These are phyloP conservation scores for Entomortierella beljakovae DNA, from an alignment of 192 early-diverging fungal species.

Conservation along the genomic window DNA sequence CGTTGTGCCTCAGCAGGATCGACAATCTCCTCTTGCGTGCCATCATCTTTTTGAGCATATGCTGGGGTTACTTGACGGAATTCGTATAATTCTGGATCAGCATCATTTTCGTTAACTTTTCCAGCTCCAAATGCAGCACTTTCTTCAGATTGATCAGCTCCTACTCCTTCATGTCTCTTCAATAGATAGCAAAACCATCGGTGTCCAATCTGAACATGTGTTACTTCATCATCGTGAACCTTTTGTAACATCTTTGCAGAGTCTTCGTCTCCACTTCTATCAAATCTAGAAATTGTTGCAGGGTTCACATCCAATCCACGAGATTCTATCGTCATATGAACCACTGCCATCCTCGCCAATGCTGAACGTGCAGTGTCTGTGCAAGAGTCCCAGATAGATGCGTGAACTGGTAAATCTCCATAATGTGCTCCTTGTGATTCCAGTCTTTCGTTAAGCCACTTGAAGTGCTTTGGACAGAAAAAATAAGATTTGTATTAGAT, in stretches of 20 bases:
- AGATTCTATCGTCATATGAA: constrained; percentile 79
- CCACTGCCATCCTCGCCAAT: constrained; percentile 66
- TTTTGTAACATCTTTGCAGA: constrained; percentile 63
- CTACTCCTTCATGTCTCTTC: constrained; percentile 36
- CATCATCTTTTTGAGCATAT: constrained; percentile 29
- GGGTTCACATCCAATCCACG: constrained; percentile 79
- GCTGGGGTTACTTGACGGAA: constrained; percentile 42
- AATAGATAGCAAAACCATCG: constrained; percentile 69
- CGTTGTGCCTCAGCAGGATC: constrained; percentile 39
- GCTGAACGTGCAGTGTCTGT: constrained; percentile 61
- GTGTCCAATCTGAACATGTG: constrained; percentile 63
- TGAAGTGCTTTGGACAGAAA: constrained; percentile 61
- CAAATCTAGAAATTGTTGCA: constrained; percentile 69
- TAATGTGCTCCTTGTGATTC: constrained; percentile 61
- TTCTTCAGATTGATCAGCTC: neutral
- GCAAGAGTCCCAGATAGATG: constrained; percentile 76
- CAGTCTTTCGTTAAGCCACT: constrained; percentile 61
- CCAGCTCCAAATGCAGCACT: constrained; percentile 19
- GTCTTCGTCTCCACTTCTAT: constrained; percentile 61
- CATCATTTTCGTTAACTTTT: constrained; percentile 5
- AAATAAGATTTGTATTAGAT: neutral
- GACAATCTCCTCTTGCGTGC: constrained; percentile 29
- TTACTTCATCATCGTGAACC: constrained; percentile 66
- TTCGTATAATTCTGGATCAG: constrained; percentile 33
- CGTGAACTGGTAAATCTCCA: constrained; percentile 68